These are phyloP conservation scores for Phaeosphaeriaceae sp. DNA, from an alignment of 2,329 filamentous ascomycete species.

Conservation along the genomic window DNA sequence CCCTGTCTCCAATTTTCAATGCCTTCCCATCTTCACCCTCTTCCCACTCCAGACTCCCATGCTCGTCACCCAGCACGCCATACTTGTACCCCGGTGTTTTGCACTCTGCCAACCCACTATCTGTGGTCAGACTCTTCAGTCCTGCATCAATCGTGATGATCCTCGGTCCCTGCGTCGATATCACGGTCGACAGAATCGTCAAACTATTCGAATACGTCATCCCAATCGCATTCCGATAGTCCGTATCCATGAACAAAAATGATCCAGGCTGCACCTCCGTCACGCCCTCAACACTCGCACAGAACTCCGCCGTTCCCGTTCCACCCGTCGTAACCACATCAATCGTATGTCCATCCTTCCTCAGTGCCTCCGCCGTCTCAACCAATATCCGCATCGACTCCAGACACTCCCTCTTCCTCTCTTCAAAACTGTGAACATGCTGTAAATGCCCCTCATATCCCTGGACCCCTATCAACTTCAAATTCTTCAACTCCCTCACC, in stretches of 20 bases:
- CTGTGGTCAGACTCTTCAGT: slow-evolving; percentile 61
- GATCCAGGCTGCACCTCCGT: slow-evolving; percentile 64
- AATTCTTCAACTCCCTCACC: slow-evolving; percentile 48
- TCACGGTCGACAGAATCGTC: slow-evolving; percentile 58
- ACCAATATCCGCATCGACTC: slow-evolving; percentile 57
- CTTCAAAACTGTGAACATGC: slow-evolving; percentile 56
- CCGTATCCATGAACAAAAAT: slow-evolving; percentile 67
- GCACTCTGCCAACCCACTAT: slow-evolving; percentile 61
- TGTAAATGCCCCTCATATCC: slow-evolving; percentile 64
- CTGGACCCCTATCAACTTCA: slow-evolving; percentile 59
- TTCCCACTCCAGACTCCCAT: slow-evolving; percentile 58
- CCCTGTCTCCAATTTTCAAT: slow-evolving; percentile 56
- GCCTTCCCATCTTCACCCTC: slow-evolving; percentile 40
- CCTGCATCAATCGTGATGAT: slow-evolving; percentile 60
- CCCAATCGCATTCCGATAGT: slow-evolving; percentile 63
- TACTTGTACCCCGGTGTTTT: slow-evolving; percentile 53
- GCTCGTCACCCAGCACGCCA: slow-evolving; percentile 59
- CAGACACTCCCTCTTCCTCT: slow-evolving; percentile 54
- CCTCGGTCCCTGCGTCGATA: slow-evolving; percentile 57
- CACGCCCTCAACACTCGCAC: slow-evolving; percentile 58
- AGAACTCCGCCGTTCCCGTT: slow-evolving; percentile 63
- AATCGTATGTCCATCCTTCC: slow-evolving; percentile 54
- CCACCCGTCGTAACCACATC: slow-evolving; percentile 62
- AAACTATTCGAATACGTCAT: slow-evolving; percentile 59
- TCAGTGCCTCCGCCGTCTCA: slow-evolving; percentile 53